Conservation (phyloP, 306 rosid genomes). For the Psophocarpus tetragonolobus region DNA sequence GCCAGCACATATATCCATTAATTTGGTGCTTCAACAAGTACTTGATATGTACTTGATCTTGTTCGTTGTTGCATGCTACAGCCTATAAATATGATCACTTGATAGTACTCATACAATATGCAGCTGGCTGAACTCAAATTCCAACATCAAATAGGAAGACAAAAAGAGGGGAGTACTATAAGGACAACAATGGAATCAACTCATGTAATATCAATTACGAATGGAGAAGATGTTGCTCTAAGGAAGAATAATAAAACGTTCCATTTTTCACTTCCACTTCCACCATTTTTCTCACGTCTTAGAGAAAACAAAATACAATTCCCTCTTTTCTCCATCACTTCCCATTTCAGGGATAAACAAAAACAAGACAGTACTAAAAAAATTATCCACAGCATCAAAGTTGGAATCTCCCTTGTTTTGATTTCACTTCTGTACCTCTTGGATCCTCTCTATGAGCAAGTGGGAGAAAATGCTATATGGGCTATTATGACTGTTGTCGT, state of each 20-base stretch:
- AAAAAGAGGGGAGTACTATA: background rate
- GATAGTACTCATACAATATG: background rate
- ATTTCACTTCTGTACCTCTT: constrained; percentile 71
- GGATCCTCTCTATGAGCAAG: constrained; percentile 60
- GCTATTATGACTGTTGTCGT: constrained; percentile 89
- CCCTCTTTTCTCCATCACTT: constrained; percentile 10
- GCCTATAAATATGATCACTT: background rate
- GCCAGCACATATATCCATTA: background rate
- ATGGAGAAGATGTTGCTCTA: constrained; percentile 11
- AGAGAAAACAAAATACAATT: constrained; percentile 18
- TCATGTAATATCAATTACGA: constrained; percentile 45
- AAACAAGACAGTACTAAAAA: constrained; percentile 40
- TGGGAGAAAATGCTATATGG: constrained; percentile 88
- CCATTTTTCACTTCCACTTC: background rate
- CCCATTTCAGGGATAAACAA: constrained; percentile 22
- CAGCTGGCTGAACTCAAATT: background rate
- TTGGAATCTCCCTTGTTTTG: constrained; percentile 65
- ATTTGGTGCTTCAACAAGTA: background rate
- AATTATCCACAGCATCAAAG: constrained; percentile 65
- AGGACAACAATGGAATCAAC: constrained; percentile 43
- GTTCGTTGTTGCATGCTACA: background rate
- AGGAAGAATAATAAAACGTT: constrained; percentile 12
- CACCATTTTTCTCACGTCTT: background rate
- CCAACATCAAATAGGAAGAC: background rate
- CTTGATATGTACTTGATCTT: background rate